Evolutionary conservation across 225 moss, liverwort and hornwort genomes (phyloP), one percentile per base, ranked within the genome.

Genomic region (Marchantia polymorpha): DNA sequence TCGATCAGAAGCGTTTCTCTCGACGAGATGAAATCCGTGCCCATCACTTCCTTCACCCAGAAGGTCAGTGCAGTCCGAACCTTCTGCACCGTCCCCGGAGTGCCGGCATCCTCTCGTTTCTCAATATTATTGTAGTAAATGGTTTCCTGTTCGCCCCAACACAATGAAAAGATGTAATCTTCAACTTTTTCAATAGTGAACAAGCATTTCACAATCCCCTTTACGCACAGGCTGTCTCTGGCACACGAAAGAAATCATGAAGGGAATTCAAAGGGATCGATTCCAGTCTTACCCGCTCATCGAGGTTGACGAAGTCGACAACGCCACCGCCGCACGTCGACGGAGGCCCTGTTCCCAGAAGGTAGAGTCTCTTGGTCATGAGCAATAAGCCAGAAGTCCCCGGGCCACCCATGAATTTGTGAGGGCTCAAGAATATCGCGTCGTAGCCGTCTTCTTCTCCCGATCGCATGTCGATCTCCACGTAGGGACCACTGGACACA

Each of bases 341-440:
- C 26, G 88, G 85, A 47, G 85, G 73, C 47, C 54, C 26, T 0
- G 68, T n/a, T 0, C 51, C 64, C 17, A 85, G 31, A 0, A 76
- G 77, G 68, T 85, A 88, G 30, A 88, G 85, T 47, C 71, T 63
- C 61, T 84, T 88, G 52, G 12, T 84, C 82, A 88, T 82, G 30
- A 88, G 55, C 52, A 88, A 64, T 39, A 88, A 63, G 16, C 85
- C 88, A 4, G 83, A 47, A 17, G 83, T 85, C 20, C 83, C 82
- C 19, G 83, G 88, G 30, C 88, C 88, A n/a, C 88, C 88, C 82
- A 86, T 82, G 63, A 88, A 88, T 49, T 88, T 88, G 83, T 88
- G 88, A 47, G 88, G 79, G 56, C 88, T 88, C 3, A 88, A 22
- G 20, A 83, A 83, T 8, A 88, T 12, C 1, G 83, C 88, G 27